These are phyloP conservation scores for Diaporthe sp. DNA, from an alignment of 2,329 filamentous ascomycete genomes.

Conservation along the genomic window DNA sequence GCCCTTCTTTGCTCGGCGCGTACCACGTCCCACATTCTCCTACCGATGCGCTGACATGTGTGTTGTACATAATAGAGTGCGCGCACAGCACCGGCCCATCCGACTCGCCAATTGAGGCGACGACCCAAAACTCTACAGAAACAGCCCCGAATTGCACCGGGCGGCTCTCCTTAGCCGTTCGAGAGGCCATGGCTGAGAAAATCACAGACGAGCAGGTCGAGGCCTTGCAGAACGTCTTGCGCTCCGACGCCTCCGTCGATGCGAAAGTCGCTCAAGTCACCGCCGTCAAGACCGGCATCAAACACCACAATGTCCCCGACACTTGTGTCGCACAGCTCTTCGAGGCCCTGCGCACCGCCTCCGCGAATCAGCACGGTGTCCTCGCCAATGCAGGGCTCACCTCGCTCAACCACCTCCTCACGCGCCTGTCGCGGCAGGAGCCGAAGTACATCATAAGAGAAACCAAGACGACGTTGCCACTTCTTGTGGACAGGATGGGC, in stretches of 20 bases:
- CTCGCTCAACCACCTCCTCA: conserved; percentile 88
- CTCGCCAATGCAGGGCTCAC: conserved; percentile 89
- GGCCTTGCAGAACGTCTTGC: conserved; percentile 66
- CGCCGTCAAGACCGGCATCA: conserved; percentile 87
- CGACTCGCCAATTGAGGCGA: not conserved
- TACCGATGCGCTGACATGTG: conserved; percentile 2
- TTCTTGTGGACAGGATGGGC: conserved; percentile 87
- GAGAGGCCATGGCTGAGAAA: conserved; percentile 65
- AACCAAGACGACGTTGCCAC: conserved; percentile 77
- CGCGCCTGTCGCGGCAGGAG: conserved; percentile 88
- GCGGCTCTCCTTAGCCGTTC: conserved; percentile 6
- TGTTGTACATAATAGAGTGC: conserved; percentile 6
- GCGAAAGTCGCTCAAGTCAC: conserved; percentile 80
- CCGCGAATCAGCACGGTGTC: conserved; percentile 81
- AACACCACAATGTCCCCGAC: conserved; percentile 91
- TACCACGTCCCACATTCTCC: not conserved
- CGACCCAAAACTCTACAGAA: not conserved
- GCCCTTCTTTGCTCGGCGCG: conserved; percentile 2
- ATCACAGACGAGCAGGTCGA: conserved; percentile 72
- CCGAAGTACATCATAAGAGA: conserved; percentile 80
- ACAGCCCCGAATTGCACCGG: not conserved
- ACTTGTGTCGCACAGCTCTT: conserved; percentile 79
- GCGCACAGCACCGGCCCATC: conserved; percentile 5
- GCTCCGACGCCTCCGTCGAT: conserved; percentile 77
- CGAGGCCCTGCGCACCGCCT: conserved; percentile 83